Evolutionary conservation across 495 filamentous ascomycete genomes (phyloP), one percentile per base, ranked within the genome.

Genomic region (Aspergillus nidulans): DNA sequence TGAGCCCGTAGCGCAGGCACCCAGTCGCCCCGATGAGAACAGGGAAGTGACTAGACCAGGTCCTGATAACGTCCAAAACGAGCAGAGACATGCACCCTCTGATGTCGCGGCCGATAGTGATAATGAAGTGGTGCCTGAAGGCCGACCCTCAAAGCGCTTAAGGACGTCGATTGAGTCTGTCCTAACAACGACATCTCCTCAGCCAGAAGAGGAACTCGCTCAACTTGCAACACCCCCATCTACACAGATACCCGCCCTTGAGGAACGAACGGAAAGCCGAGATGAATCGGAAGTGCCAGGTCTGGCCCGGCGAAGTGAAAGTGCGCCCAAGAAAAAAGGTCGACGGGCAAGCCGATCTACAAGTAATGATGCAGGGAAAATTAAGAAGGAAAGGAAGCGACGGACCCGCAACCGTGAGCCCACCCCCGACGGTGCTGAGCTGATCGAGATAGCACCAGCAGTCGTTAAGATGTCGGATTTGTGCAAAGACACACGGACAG

Each of bases 381-480:
- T 54, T 28, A 65, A 51, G 38, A 68, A 62, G 51, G 52, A 60
- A 52, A 70, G 57, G 64, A 75, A 61, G 51, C 63, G 56, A 3
- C 66, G 75, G 6, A 56, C 60, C 30, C 68, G 72, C 20, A 69
- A 62, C 53, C 78, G 83, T 34, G 76, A 83, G 60, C 67, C 73
- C 8, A 95, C 89, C 1, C 91, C 90, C 1, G 89, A 91, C 57
- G 85, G 86, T 60, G 86, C 89, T 1, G 91, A 96, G 66, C 64
- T 72, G 8, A 76, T 85, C 28, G 77, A 85, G 44, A 88, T 97
- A 39, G 81, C 87, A 55, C 78, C 83, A 6, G 77, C 77, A 4
- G 78, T 80, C 1, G 77, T 90, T 30, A 92, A 84, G 52, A 96
- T 98, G 89, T 82, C 78, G 12, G 90, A 95, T 36, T 70, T 98